Evolutionary conservation across 2,329 filamentous ascomycete genomes (phyloP), one percentile per base, ranked within the genome.

Genomic region (Diaporthe vexans): DNA sequence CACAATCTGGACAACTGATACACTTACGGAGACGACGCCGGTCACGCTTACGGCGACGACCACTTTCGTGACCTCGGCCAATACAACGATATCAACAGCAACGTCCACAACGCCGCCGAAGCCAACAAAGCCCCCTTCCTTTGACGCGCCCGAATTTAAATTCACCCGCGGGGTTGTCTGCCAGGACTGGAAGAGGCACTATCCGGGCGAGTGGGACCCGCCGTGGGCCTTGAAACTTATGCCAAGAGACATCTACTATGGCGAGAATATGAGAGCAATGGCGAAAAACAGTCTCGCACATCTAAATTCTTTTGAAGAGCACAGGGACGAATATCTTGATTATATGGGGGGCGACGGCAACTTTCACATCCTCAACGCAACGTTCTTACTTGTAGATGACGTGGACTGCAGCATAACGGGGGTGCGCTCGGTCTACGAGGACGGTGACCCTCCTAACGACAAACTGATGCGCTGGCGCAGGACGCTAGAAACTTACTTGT

Each of bases 1-100:
- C 7, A 59, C 54, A 4, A 21, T 33, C 6, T 71, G 68, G 68
- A 71, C 40, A 10, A 71, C 68, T 51, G 54, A 51, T 9, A 10
- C 24, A 11, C 9, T 37, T 1, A 37, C 35, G 35, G 35, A 11
- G 2, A 37, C 35, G 35, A 37, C 7, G 11, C 35, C 35, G 35
- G 35, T 9, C 11, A 40, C 37, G 15, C 21, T 51, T 9, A 71
- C 54, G 43, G n/a, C 21, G 8, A 71, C 54, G 7, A 59, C 68
- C 4, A 71, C 54, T 29, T 13, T 71, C 1, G 40, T 59, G 11
- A 48, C 19, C 17, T 21, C n/a, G n/a, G n/a, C n/a, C n/a, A n/a
- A 48, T 21, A 48, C 43, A 9, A 51, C 46, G 8, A 51, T 21
- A n/a, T n/a, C 46, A 51, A 17, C 51, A 29, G 4, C 51, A 3